phyloP scores from a whole-genome alignment of 106 monocot species.

The Triglochin maritima region DNA sequence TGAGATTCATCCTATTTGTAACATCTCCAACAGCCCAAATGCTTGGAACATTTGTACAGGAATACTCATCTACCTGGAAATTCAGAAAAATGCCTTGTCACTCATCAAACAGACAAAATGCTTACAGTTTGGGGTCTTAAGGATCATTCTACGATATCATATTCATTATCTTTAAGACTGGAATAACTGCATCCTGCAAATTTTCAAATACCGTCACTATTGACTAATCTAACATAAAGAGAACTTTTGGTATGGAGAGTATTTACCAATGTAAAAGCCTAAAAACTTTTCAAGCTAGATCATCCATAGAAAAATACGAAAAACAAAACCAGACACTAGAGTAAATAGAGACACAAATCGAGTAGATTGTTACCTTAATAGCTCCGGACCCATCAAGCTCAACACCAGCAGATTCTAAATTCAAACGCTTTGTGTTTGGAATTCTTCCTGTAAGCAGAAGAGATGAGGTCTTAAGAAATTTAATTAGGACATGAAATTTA shows the following conservation, averaged over 20 bases:
- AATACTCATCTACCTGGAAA: slow-evolving; percentile 94
- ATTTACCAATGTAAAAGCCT: no score
- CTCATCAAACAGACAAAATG: slow-evolving; percentile 2
- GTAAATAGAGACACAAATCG: background rate
- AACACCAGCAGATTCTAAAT: slow-evolving; percentile 86
- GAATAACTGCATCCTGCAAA: no score
- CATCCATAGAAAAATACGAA: no score
- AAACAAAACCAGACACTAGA: background rate
- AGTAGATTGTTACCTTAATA: slow-evolving; percentile 34
- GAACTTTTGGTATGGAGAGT: no score
- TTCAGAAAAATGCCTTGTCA: background rate
- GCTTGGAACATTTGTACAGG: slow-evolving; percentile 66
- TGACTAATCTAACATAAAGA: no score
- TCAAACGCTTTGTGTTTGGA: slow-evolving; percentile 88
- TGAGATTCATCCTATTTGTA: slow-evolving; percentile 97
- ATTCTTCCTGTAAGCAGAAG: slow-evolving; percentile 42
- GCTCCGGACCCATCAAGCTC: slow-evolving; percentile 83
- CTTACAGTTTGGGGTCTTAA: no score
- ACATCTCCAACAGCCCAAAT: slow-evolving; percentile 99
- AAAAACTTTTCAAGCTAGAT: no score
- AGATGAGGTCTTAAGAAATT: background rate
- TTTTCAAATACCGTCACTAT: no score
- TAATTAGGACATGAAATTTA: background rate
- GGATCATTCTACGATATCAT: no score
- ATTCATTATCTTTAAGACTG: no score